Base-by-base conservation (phyloP, 2,329 filamentous ascomycete species). In the Penicillium expansum region DNA sequence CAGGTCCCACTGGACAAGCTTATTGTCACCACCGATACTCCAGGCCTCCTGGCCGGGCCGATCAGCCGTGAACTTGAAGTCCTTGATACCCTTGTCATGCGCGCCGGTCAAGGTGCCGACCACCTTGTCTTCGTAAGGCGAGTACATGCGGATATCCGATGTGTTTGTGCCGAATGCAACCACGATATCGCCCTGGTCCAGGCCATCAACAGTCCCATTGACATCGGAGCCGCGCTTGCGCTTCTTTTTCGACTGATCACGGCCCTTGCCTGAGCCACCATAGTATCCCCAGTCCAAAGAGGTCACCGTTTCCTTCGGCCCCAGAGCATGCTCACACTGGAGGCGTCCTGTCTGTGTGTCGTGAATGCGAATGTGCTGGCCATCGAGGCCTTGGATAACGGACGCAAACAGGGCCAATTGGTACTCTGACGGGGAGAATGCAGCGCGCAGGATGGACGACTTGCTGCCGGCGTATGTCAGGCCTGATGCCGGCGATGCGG, bases 331-430 rank as follows among this genome's bases (percentile, higher is more conserved):
- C 64, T 82, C 80, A 65, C 79, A 81, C 56, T 77, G 77, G 61
- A 82, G 71, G 37, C 77, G 76, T 47, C 78, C 79, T 38, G 79
- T 80, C 55, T 69, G 74, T 41, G 78, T 79, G 61, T 82, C 79
- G 67, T 82, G 80, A 51, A 82, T 78, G 56, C 80, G 77, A 52
- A 82, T 70, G 61, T 81, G 78, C 60, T 82, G 79, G 45, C 76
- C 76, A 68, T 80, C 80, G 33, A 82, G 76, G 22, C 79, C 79
- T 63, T 81, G 80, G 49, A 82, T 80, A 54, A 81, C 77, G 16
- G 80, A 82, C 20, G 80, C 80, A 68, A 82, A 82, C 37, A 82
- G 73, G 13, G 79, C 74, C 66, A 82, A 74, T 71, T 80, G 79
- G 48, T 79, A 79, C 55, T 76, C 73, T 7, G 79, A 79, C 3